These are phyloP conservation scores for Seiridium cupressi DNA, from an alignment of 2,329 filamentous ascomycete genomes.

Conservation along the genomic window DNA sequence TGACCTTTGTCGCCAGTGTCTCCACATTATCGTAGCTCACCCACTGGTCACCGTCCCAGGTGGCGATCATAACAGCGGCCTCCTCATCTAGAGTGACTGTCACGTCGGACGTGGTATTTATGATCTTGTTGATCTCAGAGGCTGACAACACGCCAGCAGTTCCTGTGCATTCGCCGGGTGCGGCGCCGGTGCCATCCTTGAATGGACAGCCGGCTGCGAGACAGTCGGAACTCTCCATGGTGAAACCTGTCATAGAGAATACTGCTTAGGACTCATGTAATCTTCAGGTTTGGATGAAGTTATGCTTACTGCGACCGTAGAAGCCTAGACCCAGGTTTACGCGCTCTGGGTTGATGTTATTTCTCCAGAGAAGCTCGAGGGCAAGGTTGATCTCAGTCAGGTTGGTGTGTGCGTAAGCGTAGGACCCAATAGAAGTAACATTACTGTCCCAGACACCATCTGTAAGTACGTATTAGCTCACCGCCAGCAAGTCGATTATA, in stretches of 20 bases:
- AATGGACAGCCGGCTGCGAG: background rate
- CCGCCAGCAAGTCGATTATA: too few species aligned
- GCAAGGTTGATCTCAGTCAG: constrained; percentile 28
- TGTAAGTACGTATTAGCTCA: too few species aligned
- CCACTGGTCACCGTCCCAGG: background rate
- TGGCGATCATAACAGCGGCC: background rate
- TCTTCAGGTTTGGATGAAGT: too few species aligned
- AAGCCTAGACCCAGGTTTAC: constrained; percentile 28
- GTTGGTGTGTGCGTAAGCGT: constrained; percentile 26
- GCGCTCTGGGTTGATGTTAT: constrained; percentile 20
- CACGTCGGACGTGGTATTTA: background rate
- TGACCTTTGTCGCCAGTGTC: background rate
- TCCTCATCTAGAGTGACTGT: background rate
- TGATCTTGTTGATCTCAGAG: background rate
- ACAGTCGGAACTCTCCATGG: background rate
- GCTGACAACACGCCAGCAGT: background rate
- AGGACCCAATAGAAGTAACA: constrained; percentile 13
- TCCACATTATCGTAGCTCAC: background rate
- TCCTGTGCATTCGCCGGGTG: background rate
- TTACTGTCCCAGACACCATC: constrained; percentile 23
- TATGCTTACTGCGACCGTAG: constrained; percentile 19
- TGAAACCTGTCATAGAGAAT: background rate
- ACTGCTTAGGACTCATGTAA: too few species aligned
- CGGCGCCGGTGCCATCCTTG: background rate
- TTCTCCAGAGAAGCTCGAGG: constrained; percentile 22